Base-by-base conservation (phyloP, 2,329 filamentous ascomycete genomes). In the Ophiosphaerella herpotricha region DNA sequence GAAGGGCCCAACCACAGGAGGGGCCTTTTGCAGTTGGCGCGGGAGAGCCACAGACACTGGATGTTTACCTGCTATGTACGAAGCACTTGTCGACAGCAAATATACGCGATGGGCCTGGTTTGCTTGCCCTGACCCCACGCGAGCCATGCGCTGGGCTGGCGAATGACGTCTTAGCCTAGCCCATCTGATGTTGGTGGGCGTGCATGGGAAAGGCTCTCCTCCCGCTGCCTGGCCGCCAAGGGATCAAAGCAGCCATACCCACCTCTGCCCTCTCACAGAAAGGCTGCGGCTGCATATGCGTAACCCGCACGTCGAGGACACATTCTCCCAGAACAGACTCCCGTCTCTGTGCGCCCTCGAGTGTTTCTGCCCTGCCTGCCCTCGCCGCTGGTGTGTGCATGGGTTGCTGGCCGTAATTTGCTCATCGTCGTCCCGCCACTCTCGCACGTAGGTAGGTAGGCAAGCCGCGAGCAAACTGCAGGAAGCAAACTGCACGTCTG, bases 381-480 rank as follows among this genome's bases (percentile, higher is more conserved):
- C 16, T 51, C 41, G 47, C 45, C 31, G 50, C 48, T 29, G 33
- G 35, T 29, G 11, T 21, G 43, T 37, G 38, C 43, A 50, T 42
- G 39, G 44, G 32, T 33, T 21, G 48, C 35, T 43, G 41, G 39
- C 38, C 29, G 41, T 47, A 45, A 54, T 53, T 46, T 48, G 43
- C 46, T 50, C 58, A 56, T 61, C 63, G 60, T 60, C 56, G 41
- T 55, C 50, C 62, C 61, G 66, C 67, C 68, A 66, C 66, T 61
- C 63, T 67, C 69, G 72, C 68, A 21, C 18, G 18, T 21, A 21
- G 18, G 18, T 5, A 21, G 18, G 3, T 5, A 21, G 18, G 3
- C 70, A 68, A 73, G 63, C 40, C 51, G 53, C 46, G 39, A 56
- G 55, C 26, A 29, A 29, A 29, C 26, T 5, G 18, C 18, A 21